phyloP scores from a whole-genome alignment of 164 flowering plant genomes.

The Akebia trifoliata region DNA sequence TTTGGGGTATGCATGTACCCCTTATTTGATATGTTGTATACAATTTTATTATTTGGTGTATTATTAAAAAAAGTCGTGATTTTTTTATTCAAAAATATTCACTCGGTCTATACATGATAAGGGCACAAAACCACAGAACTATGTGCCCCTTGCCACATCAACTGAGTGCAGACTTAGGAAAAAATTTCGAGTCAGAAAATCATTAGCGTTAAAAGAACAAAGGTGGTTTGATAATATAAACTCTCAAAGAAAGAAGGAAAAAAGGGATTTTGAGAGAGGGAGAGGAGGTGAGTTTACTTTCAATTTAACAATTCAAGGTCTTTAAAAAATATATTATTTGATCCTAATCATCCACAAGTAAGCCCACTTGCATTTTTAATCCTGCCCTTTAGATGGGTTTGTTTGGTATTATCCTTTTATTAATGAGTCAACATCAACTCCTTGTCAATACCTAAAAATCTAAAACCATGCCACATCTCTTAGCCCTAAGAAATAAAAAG shows the following conservation, averaged over 20 bases:
- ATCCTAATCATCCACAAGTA: slow-evolving; percentile 30
- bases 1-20: too few species aligned
- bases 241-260: neutral
- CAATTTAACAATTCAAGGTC: slow-evolving; percentile 19
- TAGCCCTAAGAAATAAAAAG: neutral
- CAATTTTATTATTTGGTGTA: too few species aligned
- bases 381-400: slow-evolving; percentile 42
- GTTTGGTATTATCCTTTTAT: slow-evolving; percentile 77
- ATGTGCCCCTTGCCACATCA: too few species aligned
- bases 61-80: too few species aligned
- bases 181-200: too few species aligned
- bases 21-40: too few species aligned
- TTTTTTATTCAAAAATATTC: too few species aligned
- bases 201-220: neutral
- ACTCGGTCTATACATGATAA: too few species aligned
- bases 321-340: slow-evolving; percentile 9
- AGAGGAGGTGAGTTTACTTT: slow-evolving; percentile 15
- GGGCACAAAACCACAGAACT: too few species aligned
- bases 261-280: too few species aligned
- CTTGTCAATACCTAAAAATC: slow-evolving; percentile 74
- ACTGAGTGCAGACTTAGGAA: too few species aligned
- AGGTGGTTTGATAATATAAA: slow-evolving; percentile 4
- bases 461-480: slow-evolving; percentile 34
- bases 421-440: slow-evolving; percentile 89
- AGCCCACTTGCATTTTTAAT: slow-evolving; percentile 40